Evolutionary conservation across 345 rosid species (phyloP), one percentile per base, ranked within the genome.

Genomic region (Brassica nigra): DNA sequence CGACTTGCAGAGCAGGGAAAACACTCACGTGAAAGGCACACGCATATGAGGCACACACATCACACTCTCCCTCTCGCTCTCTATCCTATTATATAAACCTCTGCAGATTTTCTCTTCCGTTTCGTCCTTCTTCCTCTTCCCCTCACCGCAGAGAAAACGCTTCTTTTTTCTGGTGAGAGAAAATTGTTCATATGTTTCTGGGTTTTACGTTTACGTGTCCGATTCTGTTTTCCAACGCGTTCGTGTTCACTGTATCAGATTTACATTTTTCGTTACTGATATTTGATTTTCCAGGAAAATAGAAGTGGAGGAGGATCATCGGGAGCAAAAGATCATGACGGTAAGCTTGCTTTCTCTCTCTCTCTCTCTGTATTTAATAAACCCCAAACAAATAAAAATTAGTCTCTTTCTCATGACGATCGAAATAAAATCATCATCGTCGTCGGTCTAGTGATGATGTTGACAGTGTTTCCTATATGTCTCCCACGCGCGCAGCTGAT

Each of bases 401-500:
- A 2, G 44, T 37, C 44, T 37, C 44, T 37, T 37, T 2, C 33
- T 36, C 34, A 37, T 14, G 58, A 57, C 27, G 73, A 62, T 8
- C 9, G n/a, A 33, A 57, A 30, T 23, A 72, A 66, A 78, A 20
- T 57, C 12, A 52, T 76, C 23, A 73, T 62, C 55, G 68, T 62
- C 57, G 69, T 66, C n/a, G 14, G 49, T 58, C 63, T 4, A 67
- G 42, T 20, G 74, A 69, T 1, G 39, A 69, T 1, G 39, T 8
- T 68, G 75, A 74, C 52, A 61, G 65, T 74, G 78, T 74, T 68
- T 2, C 27, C 30, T 49, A 2, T 10, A 58, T 79, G 78, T 79
- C 70, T 47, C 82, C 75, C 66, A 79, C 82, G 75, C 75, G 82
- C 75, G 14, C 49, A 42, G 14, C 49, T 9, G 14, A 42, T 37